These are phyloP conservation scores for Exutisphaerella laricina DNA, from an alignment of 2,329 filamentous ascomycete genomes.

Conservation along the genomic window DNA sequence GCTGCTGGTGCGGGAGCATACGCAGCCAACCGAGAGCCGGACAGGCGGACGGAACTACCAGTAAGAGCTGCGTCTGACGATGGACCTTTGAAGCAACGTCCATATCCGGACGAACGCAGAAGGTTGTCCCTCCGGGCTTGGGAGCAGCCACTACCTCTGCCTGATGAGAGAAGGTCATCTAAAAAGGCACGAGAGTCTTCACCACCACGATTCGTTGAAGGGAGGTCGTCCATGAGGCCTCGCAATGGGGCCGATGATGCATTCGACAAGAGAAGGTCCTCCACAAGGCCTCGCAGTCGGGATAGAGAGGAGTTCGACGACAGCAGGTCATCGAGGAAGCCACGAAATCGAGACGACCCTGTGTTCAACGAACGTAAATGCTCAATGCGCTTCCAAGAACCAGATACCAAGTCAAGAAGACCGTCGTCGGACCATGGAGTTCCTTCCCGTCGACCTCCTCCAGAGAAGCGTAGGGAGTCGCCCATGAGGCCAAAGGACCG, in stretches of 20 bases:
- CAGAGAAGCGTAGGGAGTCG: background rate
- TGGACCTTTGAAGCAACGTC: background rate
- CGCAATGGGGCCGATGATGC: background rate
- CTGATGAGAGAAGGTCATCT: background rate
- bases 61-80: background rate
- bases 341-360: background rate
- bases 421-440: background rate
- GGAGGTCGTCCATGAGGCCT: background rate
- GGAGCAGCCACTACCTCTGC: background rate
- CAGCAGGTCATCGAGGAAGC: background rate
- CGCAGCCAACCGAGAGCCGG: background rate
- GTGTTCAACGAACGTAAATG: too few species aligned
- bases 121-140: background rate
- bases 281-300: background rate
- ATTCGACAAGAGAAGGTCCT: background rate
- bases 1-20: conserved; percentile 2
- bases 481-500: background rate
- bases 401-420: background rate
- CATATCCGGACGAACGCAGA: background rate
- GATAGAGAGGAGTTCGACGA: background rate
- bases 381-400: too few species aligned
- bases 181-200: background rate
- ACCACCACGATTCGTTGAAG: background rate
- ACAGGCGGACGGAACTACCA: background rate
- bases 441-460: background rate